Base-by-base conservation (phyloP, 441 rosid species). In the Biscutella auriculata region DNA sequence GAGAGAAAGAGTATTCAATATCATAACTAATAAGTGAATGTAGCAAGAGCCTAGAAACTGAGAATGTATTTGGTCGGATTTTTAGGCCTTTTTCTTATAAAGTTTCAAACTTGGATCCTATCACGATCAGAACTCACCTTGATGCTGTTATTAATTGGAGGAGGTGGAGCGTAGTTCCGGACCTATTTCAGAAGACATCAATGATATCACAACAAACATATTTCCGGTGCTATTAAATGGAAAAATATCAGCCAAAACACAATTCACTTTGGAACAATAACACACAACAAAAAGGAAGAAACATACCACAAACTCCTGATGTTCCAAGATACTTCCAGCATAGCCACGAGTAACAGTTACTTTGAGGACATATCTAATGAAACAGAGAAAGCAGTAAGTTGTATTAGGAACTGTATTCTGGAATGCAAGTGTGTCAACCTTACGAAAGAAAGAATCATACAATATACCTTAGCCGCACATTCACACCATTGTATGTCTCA, bases 401-500 rank as follows among this genome's bases (percentile, higher is more conserved):
- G 40, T 19, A 29, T 3, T 11, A 7, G 19, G 39, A 44, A 67
- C 8, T 16, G 7, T 29, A 6, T 19, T 7, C 17, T 36, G 39
- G 44, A 66, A 44, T 6, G 36, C 16, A 21, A 29, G 40, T 5
- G 55, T 41, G 16, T 10, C 6, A 28, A 27, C 46, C 27, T 43
- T 4, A 23, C n/a, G 13, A 45, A 8, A 27, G n/a, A 36, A n/a
- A 43, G 36, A 39, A 39, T 6, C 23, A 17, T 19, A 16, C 37
- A 40, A 43, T 73, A 63, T 80, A 84, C 98, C 97, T 88, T 44
- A 88, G 89, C 46, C 98, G 82, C 54, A 92, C 95, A 72, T 92
- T 92, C 42, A 88, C 86, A 15, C 97, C 98, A 60, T 74, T 87
- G 76, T 87, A 93, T 2, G 99, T 80, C 76, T 93, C 96, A 30